Evolutionary conservation across 345 rosid species (phyloP).

Genomic region (Sapria himalayana): DNA sequence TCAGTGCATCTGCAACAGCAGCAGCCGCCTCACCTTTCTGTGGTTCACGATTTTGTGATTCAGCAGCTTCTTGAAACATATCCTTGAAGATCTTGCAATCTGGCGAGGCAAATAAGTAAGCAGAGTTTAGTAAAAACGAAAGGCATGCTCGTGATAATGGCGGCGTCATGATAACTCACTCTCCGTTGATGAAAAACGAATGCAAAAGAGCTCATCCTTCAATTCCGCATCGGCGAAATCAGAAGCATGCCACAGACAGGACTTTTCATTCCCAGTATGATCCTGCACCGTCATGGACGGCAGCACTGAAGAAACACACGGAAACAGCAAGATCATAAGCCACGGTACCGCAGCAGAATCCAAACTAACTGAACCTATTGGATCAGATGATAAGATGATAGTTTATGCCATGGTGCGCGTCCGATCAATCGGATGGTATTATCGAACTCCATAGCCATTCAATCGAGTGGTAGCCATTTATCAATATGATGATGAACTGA

Average conservation of each 20-base stretch:
- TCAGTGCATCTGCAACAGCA: conserved; percentile 50
- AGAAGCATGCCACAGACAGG: conserved; percentile 56
- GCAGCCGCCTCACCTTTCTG: conserved; percentile 52
- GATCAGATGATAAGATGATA: too few relatives aligned
- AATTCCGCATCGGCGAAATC: conserved; percentile 59
- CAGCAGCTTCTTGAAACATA: conserved; percentile 49
- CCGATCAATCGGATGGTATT: too few relatives aligned
- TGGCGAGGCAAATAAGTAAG: conserved; percentile 8
- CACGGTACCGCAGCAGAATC: too few relatives aligned
- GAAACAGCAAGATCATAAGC: background rate
- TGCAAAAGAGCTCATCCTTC: conserved; percentile 64
- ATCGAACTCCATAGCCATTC: too few relatives aligned
- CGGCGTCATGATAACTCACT: too few relatives aligned
- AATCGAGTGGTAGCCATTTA: too few relatives aligned
- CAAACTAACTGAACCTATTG: too few relatives aligned
- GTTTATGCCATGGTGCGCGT: too few relatives aligned
- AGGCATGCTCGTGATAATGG: too few relatives aligned
- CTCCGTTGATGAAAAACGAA: conserved; percentile 45
- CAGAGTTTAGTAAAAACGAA: too few relatives aligned
- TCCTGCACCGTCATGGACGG: conserved; percentile 35
- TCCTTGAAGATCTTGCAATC: conserved; percentile 85
- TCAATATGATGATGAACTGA: too few relatives aligned
- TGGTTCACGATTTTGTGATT: conserved; percentile 27
- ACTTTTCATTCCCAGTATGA: conserved; percentile 56
- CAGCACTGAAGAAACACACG: conserved; percentile 19